Evolutionary conservation across 768 basidiomycete species (phyloP).

Genomic region (Hemileccinum rubropunctum): DNA sequence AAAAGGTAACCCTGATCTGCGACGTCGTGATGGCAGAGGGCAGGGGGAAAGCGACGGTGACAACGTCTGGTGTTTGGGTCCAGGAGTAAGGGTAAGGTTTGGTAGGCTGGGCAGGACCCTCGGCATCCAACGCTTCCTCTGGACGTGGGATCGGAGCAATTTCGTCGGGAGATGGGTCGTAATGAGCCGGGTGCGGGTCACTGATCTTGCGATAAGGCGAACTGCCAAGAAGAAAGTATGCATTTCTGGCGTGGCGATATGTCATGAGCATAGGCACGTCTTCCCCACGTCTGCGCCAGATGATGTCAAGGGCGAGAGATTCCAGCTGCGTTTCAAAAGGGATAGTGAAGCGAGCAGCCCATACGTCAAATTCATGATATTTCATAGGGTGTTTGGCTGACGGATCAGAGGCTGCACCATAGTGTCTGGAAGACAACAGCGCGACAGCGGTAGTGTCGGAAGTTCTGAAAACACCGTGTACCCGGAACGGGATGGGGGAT

Average conservation of each 20-base stretch:
- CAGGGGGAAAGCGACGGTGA: conserved; percentile 84
- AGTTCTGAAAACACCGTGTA: conserved; percentile 33
- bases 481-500: conserved; percentile 37
- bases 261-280: conserved; percentile 63
- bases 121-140: conserved; percentile 52
- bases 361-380: conserved; percentile 59
- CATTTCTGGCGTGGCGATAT: conserved; percentile 43
- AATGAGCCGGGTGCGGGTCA: conserved; percentile 32
- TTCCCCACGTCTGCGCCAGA: conserved; percentile 70
- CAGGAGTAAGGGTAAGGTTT: conserved; percentile 87
- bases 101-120: conserved; percentile 29
- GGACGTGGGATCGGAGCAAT: conserved; percentile 65
- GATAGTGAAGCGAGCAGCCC: conserved; percentile 54
- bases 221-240: conserved; percentile 59
- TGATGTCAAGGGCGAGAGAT: conserved; percentile 43
- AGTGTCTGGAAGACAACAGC: conserved; percentile 60
- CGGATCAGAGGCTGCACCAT: conserved; percentile 28
- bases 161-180: conserved; percentile 65
- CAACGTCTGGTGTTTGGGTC: conserved; percentile 82
- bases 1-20: conserved; percentile 66
- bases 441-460: conserved; percentile 42
- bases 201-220: conserved; percentile 49
- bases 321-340: conserved; percentile 34
- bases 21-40: conserved; percentile 64
- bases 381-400: conserved; percentile 19